These are phyloP conservation scores for Lasiosphaeria miniovina DNA, from an alignment of 495 filamentous ascomycete species.

Conservation along the genomic window DNA sequence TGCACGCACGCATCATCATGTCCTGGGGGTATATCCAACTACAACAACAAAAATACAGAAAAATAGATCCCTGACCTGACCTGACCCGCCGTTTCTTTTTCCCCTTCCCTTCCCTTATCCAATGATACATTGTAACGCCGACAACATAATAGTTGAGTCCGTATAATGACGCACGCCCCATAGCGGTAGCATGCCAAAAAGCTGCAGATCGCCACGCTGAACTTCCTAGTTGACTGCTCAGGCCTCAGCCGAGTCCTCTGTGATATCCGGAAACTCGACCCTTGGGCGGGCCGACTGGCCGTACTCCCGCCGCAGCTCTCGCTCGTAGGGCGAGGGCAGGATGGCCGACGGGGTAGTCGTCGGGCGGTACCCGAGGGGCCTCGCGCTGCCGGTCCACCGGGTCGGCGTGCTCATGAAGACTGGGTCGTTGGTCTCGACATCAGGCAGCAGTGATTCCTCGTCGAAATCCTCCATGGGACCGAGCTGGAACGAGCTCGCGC, in stretches of 20 bases:
- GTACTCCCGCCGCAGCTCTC: slow-evolving; percentile 26
- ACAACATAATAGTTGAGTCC: too few species aligned
- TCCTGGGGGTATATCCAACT: too few species aligned
- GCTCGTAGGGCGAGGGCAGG: slow-evolving; percentile 27
- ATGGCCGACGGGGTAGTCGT: slow-evolving; percentile 33
- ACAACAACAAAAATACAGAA: too few species aligned
- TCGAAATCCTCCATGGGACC: slow-evolving; percentile 32
- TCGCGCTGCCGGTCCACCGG: slow-evolving; percentile 21
- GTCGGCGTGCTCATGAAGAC: slow-evolving; percentile 37
- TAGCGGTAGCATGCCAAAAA: too few species aligned
- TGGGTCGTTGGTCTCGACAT: slow-evolving; percentile 16
- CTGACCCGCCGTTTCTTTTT: too few species aligned
- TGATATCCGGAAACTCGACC: slow-evolving; percentile 29
- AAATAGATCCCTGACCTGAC: too few species aligned
- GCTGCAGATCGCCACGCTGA: too few species aligned
- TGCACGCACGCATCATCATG: too few species aligned
- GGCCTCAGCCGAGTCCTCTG: slow-evolving; percentile 25
- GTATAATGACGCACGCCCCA: too few species aligned
- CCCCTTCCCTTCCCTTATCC: too few species aligned
- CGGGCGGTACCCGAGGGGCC: slow-evolving; percentile 16
- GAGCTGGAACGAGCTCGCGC: slow-evolving; percentile 2
- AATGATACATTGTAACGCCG: too few species aligned
- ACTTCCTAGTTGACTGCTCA: neutral
- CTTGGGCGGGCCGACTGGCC: slow-evolving; percentile 1
- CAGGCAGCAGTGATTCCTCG: slow-evolving; percentile 14